Evolutionary conservation across 176 grass and related monocot genomes (phyloP).

Genomic region (Pharus latifolius): DNA sequence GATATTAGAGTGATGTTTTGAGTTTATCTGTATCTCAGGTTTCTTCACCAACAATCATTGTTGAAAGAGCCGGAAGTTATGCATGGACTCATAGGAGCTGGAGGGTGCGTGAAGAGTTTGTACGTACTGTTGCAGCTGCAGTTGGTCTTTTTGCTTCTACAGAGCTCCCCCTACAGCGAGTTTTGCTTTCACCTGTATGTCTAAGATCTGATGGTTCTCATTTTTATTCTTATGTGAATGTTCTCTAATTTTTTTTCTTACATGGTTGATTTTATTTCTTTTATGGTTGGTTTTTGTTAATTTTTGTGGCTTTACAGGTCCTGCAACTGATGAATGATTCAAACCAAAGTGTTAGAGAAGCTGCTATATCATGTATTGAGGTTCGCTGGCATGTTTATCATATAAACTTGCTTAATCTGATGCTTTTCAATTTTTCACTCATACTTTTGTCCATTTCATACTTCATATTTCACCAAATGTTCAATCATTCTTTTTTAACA

Average conservation of each 20-base stretch:
- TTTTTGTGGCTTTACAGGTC: constrained; percentile 45
- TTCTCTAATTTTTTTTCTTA: not conserved
- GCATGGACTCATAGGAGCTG: constrained; percentile 85
- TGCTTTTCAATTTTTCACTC: not conserved
- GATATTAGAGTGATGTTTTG: not conserved
- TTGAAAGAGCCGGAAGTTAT: constrained; percentile 94
- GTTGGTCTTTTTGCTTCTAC: constrained; percentile 78
- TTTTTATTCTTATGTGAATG: not conserved
- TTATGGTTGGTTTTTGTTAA: not conserved
- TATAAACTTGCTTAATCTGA: not conserved
- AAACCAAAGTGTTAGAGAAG: constrained; percentile 81
- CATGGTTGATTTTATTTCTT: not conserved
- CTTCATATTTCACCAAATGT: not conserved
- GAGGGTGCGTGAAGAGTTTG: constrained; percentile 90
- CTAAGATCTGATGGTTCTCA: not conserved
- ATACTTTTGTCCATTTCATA: not conserved
- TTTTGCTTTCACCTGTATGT: constrained; percentile 81
- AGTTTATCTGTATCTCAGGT: constrained; percentile 43
- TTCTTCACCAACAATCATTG: constrained; percentile 80
- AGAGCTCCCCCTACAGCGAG: constrained; percentile 76
- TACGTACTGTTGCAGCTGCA: constrained; percentile 62
- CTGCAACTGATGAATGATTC: constrained; percentile 88
- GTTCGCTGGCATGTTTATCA: constrained; percentile 9
- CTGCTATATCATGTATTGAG: constrained; percentile 84
- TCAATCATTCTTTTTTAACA: not conserved